phyloP scores from a whole-genome alignment of 164 flowering plant species.

The Berberis vulgaris region DNA sequence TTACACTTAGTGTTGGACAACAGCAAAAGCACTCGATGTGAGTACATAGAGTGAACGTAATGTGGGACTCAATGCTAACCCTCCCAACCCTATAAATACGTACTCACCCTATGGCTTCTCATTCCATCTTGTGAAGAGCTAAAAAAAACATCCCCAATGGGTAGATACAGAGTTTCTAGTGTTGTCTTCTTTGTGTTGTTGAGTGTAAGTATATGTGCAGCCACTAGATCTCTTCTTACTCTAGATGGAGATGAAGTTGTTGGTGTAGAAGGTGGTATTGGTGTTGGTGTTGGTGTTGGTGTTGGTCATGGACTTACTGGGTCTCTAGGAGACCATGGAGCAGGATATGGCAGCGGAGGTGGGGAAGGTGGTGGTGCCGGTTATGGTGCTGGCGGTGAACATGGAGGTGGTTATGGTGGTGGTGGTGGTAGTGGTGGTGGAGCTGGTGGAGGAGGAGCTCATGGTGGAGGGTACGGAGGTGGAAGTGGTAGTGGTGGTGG shows the following conservation, averaged over 20 bases:
- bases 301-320: slow-evolving; percentile 14
- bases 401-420: slow-evolving; percentile 25
- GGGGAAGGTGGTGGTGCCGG: slow-evolving; percentile 27
- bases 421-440: slow-evolving; percentile 31
- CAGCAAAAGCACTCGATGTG: too few relatives aligned
- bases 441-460: slow-evolving; percentile 22
- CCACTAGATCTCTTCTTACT: slow-evolving; percentile 24
- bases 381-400: slow-evolving; percentile 16
- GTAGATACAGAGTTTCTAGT: slow-evolving; percentile 14
- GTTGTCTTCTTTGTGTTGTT: slow-evolving; percentile 20
- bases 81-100: background rate
- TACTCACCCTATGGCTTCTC: background rate
- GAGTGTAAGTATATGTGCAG: slow-evolving; percentile 24
- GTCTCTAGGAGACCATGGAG: slow-evolving; percentile 14
- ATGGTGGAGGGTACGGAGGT: slow-evolving; percentile 18
- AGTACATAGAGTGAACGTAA: too few relatives aligned
- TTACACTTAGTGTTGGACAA: too few relatives aligned
- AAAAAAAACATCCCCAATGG: slow-evolving; percentile 13
- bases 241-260: slow-evolving; percentile 14
- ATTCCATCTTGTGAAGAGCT: slow-evolving; percentile 5
- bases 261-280: background rate
- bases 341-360: slow-evolving; percentile 16
- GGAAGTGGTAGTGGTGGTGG: slow-evolving; percentile 3
- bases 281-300: slow-evolving; percentile 2
- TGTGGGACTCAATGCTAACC: background rate